Percentiles rank a stretch among this genome's conserved stretches.
Evolutionary conservation across 306 rosid species (phyloP).

Genomic region (Potentilla sterilis): DNA sequence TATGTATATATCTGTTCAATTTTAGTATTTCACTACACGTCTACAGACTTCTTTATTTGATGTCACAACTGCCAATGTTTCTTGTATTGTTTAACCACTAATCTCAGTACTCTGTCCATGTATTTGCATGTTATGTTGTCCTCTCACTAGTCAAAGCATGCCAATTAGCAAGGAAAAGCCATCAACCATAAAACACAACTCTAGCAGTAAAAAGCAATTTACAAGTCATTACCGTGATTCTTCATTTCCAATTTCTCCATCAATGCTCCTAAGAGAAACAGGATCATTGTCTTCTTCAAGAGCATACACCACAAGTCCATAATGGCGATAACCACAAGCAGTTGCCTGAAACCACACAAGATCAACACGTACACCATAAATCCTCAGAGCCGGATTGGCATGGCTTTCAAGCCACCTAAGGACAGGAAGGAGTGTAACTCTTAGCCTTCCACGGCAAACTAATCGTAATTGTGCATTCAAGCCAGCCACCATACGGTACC

Average conservation of each 20-base stretch:
- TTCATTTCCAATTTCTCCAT: slow-evolving; percentile 46
- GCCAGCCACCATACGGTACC: slow-evolving; percentile 97
- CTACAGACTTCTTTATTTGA: not conserved
- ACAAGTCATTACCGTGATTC: slow-evolving; percentile 59
- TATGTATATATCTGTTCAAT: not conserved
- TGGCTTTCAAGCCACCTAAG: slow-evolving; percentile 84
- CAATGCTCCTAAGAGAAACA: slow-evolving; percentile 37
- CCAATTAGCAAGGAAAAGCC: not conserved
- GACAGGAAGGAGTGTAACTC: slow-evolving; percentile 77
- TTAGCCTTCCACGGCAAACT: slow-evolving; percentile 83
- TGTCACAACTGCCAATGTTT: not conserved
- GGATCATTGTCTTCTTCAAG: slow-evolving; percentile 45
- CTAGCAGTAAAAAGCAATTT: not conserved
- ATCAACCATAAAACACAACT: not conserved
- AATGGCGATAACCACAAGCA: slow-evolving; percentile 82
- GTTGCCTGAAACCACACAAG: slow-evolving; percentile 94
- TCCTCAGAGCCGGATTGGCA: slow-evolving; percentile 83
- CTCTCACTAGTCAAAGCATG: not conserved
- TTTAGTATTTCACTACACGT: not conserved
- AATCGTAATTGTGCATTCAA: slow-evolving; percentile 91
- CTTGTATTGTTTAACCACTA: not conserved
- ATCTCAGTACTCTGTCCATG: not conserved
- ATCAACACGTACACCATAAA: slow-evolving; percentile 67
- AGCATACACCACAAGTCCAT: slow-evolving; percentile 77
- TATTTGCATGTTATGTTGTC: not conserved